Conservation (phyloP, 2,329 filamentous ascomycete species). For the Cladosporium sp. region DNA sequence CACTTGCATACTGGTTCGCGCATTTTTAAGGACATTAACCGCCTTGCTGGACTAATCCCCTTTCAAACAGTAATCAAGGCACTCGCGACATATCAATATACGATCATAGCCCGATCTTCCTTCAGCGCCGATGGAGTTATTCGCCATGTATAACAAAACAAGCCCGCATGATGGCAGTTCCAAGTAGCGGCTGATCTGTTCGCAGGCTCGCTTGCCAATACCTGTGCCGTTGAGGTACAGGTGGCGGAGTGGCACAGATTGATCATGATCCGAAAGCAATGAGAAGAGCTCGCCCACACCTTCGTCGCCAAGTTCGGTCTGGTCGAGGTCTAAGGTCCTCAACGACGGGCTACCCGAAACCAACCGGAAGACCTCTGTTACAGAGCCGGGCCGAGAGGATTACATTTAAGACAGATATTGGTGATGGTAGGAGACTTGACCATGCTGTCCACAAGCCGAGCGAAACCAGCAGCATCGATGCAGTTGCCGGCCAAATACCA, state of each 20-base stretch:
- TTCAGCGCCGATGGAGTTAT: slow-evolving; percentile 34
- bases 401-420: slow-evolving; percentile 53
- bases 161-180: slow-evolving; percentile 24
- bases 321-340: slow-evolving; percentile 50
- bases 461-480: slow-evolving; percentile 43
- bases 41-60: no score
- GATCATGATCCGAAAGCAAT: slow-evolving; percentile 17
- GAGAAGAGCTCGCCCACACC: slow-evolving; percentile 45
- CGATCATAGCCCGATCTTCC: no score
- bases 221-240: slow-evolving; percentile 33
- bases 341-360: slow-evolving; percentile 41
- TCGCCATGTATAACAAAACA: slow-evolving; percentile 29
- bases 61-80: no score
- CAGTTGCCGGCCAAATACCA: slow-evolving; percentile 55
- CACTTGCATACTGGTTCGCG: no score
- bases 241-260: slow-evolving; percentile 24
- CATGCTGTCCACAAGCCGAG: slow-evolving; percentile 43
- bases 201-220: slow-evolving; percentile 23
- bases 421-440: slow-evolving; percentile 41
- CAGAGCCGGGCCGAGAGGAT: slow-evolving; percentile 44
- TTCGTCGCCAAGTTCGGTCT: slow-evolving; percentile 47
- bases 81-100: no score
- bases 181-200: slow-evolving; percentile 27
- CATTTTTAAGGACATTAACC: no score
- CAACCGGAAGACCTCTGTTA: slow-evolving; percentile 40